A percentile compares a stretch with the other conserved stretches of the same genome.
Evolutionary conservation across 1,284 basidiomycete genomes (phyloP).

Genomic region (Violaceomyces palustris): DNA sequence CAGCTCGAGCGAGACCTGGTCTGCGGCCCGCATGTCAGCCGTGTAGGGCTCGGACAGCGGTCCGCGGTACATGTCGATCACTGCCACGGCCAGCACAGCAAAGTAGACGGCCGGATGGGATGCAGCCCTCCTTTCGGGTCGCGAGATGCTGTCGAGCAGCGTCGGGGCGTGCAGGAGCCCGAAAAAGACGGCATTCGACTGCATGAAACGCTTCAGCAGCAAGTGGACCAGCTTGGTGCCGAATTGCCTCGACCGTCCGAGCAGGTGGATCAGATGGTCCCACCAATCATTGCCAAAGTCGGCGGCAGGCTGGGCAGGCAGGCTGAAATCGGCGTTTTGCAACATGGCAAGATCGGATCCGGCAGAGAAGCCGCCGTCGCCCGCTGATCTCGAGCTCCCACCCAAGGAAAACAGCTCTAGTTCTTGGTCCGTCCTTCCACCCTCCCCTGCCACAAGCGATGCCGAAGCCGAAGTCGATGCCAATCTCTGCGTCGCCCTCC

Average conservation of each 20-base stretch:
- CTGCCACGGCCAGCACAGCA: constrained; percentile 25
- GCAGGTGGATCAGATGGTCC: constrained; percentile 9
- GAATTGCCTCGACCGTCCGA: constrained; percentile 7
- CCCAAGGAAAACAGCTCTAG: no score
- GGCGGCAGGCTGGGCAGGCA: constrained; percentile 15
- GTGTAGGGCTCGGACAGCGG: constrained; percentile 16
- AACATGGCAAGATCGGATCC: constrained; percentile 31
- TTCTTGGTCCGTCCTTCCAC: no score
- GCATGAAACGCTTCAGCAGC: constrained; percentile 22
- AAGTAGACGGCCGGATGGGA: constrained; percentile 29
- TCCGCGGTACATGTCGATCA: constrained; percentile 24
- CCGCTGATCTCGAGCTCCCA: no score
- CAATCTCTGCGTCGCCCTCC: no score
- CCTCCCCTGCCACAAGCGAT: no score
- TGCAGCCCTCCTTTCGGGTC: constrained; percentile 5
- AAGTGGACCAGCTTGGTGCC: constrained; percentile 12
- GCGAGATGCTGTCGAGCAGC: constrained; percentile 12
- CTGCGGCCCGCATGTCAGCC: constrained; percentile 19
- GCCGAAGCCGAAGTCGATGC: no score
- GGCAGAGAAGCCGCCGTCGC: no score
- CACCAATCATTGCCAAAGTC: constrained; percentile 16
- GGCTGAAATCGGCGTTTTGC: constrained; percentile 13
- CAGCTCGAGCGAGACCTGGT: constrained; percentile 13
- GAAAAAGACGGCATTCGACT: constrained; percentile 36
- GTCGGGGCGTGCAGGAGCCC: constrained; percentile 28